Evolutionary conservation across 495 filamentous ascomycete genomes (phyloP).

Genomic region (Neurospora hispaniola): DNA sequence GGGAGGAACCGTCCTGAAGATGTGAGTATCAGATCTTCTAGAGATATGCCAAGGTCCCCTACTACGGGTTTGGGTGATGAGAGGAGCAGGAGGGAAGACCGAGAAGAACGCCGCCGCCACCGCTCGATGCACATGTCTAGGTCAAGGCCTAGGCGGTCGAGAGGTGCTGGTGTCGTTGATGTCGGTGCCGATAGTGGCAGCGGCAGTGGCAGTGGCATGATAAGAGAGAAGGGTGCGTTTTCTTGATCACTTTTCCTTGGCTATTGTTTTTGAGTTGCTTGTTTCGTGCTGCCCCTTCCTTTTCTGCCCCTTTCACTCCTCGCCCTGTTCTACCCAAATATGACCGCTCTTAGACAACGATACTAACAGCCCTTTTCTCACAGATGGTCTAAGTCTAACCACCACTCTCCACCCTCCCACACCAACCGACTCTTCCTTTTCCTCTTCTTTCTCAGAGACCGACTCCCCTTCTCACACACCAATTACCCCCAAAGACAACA

Average conservation of each 20-base stretch:
- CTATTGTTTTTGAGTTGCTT: no score
- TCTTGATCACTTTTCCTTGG: not conserved
- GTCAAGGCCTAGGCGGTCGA: not conserved
- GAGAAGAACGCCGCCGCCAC: not conserved
- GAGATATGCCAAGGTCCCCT: slow-evolving; percentile 9
- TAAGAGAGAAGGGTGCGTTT: not conserved
- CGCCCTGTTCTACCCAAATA: no score
- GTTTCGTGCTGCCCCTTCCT: no score
- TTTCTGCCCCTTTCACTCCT: no score
- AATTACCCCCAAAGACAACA: not conserved
- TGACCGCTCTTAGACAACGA: no score
- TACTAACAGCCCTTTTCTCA: not conserved
- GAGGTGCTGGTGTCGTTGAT: not conserved
- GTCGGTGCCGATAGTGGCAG: not conserved
- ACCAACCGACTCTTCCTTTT: not conserved
- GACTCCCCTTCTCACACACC: not conserved
- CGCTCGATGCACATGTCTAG: not conserved
- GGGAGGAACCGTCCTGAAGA: slow-evolving; percentile 19
- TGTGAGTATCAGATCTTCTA: slow-evolving; percentile 23
- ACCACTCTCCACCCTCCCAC: not conserved
- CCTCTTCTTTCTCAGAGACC: not conserved
- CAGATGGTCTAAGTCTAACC: slow-evolving; percentile 38
- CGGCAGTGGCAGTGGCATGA: not conserved
- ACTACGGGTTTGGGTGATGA: slow-evolving; percentile 4
- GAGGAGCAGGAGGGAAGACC: slow-evolving; percentile 27